phyloP scores from a whole-genome alignment of 257 asterid species.

The Solanum microdontum region DNA sequence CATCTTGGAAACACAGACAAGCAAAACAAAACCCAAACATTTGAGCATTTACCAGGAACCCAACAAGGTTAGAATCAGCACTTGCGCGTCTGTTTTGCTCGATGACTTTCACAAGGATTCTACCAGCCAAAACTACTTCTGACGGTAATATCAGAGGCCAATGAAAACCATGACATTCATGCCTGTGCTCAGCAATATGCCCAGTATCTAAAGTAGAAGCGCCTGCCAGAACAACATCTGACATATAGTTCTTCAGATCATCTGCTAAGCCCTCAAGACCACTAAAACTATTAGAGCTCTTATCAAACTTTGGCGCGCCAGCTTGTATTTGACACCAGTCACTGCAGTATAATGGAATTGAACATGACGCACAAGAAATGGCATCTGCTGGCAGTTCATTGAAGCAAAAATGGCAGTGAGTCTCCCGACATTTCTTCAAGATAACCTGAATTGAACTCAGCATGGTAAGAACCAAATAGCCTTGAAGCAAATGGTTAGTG shows the following conservation, averaged over 20 bases:
- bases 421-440: conserved; percentile 74
- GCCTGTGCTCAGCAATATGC: conserved; percentile 57
- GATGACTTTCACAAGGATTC: conserved; percentile 55
- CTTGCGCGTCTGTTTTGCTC: conserved; percentile 28
- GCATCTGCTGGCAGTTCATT: conserved; percentile 69
- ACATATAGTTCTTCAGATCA: conserved; percentile 45
- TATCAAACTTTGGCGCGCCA: conserved; percentile 36
- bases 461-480: conserved; percentile 12
- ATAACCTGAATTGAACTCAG: conserved; percentile 47
- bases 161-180: conserved; percentile 77
- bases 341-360: conserved; percentile 76
- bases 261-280: conserved; percentile 31
- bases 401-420: conserved; percentile 95
- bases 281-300: conserved; percentile 8
- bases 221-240: conserved; percentile 27
- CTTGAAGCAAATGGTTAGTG: not conserved
- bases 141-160: conserved; percentile 90
- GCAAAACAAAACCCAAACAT: not conserved
- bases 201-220: conserved; percentile 16
- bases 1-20: conserved; percentile 3
- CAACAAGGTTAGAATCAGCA: conserved; percentile 18
- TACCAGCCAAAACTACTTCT: conserved; percentile 78
- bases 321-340: conserved; percentile 57
- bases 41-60: conserved; percentile 33
- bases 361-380: conserved; percentile 68